A percentile compares a stretch with the other conserved stretches of the same genome.
These are phyloP conservation scores for Aspergillus carlsbadensis DNA, from an alignment of 495 filamentous ascomycete species.

Conservation along the genomic window DNA sequence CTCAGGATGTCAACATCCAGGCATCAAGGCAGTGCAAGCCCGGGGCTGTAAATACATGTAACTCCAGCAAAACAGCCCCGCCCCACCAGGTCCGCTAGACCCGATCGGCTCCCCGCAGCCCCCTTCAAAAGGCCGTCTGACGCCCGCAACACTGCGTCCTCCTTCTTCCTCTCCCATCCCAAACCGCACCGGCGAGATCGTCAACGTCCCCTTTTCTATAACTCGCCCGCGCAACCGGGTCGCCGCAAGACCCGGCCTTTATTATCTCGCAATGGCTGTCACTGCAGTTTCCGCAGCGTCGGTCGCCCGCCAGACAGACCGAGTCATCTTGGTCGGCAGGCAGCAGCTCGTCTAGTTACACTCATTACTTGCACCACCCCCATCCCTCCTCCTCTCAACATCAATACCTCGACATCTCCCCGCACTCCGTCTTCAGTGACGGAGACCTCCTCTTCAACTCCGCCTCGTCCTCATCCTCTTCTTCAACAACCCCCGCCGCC, in stretches of 20 bases:
- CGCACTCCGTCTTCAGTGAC: slow-evolving; percentile 4
- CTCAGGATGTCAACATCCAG: background rate
- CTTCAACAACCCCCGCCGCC: background rate
- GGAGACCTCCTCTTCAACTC: background rate
- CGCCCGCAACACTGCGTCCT: background rate
- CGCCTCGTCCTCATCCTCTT: slow-evolving; percentile 3
- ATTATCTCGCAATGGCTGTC: slow-evolving; percentile 20
- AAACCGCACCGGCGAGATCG: background rate
- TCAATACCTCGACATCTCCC: slow-evolving; percentile 5
- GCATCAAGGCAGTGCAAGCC: background rate
- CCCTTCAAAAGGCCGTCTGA: slow-evolving; percentile 1
- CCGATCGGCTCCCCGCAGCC: background rate
- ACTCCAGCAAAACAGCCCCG: background rate
- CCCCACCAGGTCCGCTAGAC: background rate
- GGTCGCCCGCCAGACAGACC: slow-evolving; percentile 6
- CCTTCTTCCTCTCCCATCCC: background rate
- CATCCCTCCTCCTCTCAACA: background rate
- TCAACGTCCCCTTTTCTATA: background rate
- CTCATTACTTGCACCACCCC: background rate
- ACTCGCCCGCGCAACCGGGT: slow-evolving; percentile 16
- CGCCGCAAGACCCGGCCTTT: slow-evolving; percentile 15
- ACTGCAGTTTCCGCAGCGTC: slow-evolving; percentile 9
- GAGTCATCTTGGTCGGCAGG: slow-evolving; percentile 5
- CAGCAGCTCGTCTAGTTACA: slow-evolving; percentile 2
- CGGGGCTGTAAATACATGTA: background rate